These are phyloP conservation scores for Rhizopus delemar DNA, from an alignment of 371 early-diverging fungal genomes.

Conservation along the genomic window DNA sequence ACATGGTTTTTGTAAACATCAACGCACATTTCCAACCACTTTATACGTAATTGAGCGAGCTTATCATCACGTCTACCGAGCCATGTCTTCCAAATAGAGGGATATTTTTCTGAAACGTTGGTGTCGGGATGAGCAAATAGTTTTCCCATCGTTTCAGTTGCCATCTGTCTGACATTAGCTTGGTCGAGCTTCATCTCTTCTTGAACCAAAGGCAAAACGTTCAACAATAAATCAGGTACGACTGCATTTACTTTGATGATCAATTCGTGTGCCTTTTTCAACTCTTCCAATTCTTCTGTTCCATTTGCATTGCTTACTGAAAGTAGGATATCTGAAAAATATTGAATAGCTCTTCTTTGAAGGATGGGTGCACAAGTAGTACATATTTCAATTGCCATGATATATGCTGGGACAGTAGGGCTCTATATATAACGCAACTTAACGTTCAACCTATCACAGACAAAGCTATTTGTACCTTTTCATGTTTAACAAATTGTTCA, in stretches of 20 bases:
- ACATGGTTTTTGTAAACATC: constrained; percentile 70
- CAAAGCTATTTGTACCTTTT: constrained; percentile 42
- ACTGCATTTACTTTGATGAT: constrained; percentile 77
- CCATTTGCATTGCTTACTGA: constrained; percentile 49
- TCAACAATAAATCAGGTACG: constrained; percentile 78
- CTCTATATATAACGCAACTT: constrained; percentile 37
- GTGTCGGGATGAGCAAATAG: constrained; percentile 81
- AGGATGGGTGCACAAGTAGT: constrained; percentile 72
- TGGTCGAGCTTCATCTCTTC: constrained; percentile 88
- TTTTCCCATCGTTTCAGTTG: constrained; percentile 79
- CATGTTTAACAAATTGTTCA: constrained; percentile 71
- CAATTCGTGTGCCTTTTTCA: constrained; percentile 64
- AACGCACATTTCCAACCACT: constrained; percentile 74
- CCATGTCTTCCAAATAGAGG: constrained; percentile 88
- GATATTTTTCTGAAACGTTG: constrained; percentile 71
- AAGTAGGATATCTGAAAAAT: constrained; percentile 76
- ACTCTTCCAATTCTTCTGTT: constrained; percentile 56
- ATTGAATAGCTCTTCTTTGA: constrained; percentile 88
- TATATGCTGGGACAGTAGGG: constrained; percentile 70
- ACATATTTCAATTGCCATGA: constrained; percentile 83
- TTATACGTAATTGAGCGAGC: constrained; percentile 60
- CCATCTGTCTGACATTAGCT: constrained; percentile 70
- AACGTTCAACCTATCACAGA: not conserved
- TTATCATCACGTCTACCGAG: constrained; percentile 82
- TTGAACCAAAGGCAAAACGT: constrained; percentile 93